phyloP scores from a whole-genome alignment of 1,284 basidiomycete genomes.

The Volvariella volvacea region DNA sequence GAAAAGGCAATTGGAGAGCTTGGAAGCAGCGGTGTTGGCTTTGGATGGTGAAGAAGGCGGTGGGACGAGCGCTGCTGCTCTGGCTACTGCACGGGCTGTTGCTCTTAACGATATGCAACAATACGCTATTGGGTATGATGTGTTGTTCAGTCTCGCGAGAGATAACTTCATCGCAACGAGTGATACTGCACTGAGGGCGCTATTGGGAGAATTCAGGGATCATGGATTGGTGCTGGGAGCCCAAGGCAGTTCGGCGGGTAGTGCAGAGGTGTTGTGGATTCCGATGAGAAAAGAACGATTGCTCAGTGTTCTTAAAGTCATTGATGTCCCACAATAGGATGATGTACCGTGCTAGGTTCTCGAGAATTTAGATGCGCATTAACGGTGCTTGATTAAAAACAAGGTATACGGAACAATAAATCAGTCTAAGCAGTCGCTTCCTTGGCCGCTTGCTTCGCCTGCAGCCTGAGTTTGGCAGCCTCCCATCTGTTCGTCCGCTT shows the following conservation, averaged over 20 bases:
- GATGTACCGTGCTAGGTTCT: too few species aligned
- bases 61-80: background rate
- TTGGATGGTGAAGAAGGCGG: conserved; percentile 1
- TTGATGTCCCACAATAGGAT: conserved; percentile 8
- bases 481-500: too few species aligned
- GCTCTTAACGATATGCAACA: conserved; percentile 29
- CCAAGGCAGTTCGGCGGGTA: conserved; percentile 31
- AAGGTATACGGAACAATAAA: too few species aligned
- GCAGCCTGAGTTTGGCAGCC: too few species aligned
- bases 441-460: too few species aligned
- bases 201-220: conserved; percentile 86
- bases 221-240: conserved; percentile 70
- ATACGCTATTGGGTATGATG: conserved; percentile 56
- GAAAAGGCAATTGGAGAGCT: conserved; percentile 53
- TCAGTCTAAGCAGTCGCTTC: too few species aligned
- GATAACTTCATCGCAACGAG: conserved; percentile 84
- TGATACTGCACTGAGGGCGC: conserved; percentile 74
- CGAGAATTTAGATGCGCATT: too few species aligned
- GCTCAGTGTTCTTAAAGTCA: conserved; percentile 29
- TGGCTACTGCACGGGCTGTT: conserved; percentile 26
- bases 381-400: too few species aligned
- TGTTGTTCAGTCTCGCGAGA: conserved; percentile 57
- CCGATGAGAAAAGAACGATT: conserved; percentile 70
- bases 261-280: conserved; percentile 75
- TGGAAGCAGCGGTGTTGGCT: conserved; percentile 34